These are phyloP conservation scores for Fusarium musae DNA, from an alignment of 2,329 filamentous ascomycete genomes.

Conservation along the genomic window DNA sequence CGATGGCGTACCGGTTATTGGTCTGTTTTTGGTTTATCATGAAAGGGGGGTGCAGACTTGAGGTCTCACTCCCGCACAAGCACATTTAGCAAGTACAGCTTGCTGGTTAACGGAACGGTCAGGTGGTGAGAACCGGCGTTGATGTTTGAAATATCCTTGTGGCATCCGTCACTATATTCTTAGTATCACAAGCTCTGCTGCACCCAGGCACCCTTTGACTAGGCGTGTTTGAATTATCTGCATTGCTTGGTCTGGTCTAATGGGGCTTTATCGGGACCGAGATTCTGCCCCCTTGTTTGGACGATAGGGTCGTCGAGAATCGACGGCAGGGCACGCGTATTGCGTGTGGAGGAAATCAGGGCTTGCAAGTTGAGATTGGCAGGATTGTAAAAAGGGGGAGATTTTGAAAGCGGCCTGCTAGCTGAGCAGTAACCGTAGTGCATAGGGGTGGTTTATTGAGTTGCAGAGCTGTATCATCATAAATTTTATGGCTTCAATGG, in stretches of 20 bases:
- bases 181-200: constrained; percentile 20
- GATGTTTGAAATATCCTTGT: constrained; percentile 35
- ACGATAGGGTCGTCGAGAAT: constrained; percentile 39
- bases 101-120: constrained; percentile 31
- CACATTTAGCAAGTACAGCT: constrained; percentile 35
- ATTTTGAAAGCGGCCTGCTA: constrained; percentile 19
- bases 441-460: constrained; percentile 12
- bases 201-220: not conserved
- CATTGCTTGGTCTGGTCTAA: constrained; percentile 37
- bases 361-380: constrained; percentile 38
- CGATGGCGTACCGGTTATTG: constrained; percentile 42
- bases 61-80: constrained; percentile 29
- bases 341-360: constrained; percentile 1
- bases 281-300: constrained; percentile 28
- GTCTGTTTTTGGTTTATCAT: constrained; percentile 36
- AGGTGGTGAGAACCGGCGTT: constrained; percentile 40
- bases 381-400: constrained; percentile 25
- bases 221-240: not conserved
- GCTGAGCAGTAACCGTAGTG: constrained; percentile 7
- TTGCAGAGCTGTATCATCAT: constrained; percentile 34
- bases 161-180: constrained; percentile 29
- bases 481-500: constrained; percentile 36
- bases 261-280: constrained; percentile 32
- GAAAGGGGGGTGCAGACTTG: constrained; percentile 26
- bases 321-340: constrained; percentile 24